Evolutionary conservation across 2,329 filamentous ascomycete genomes (phyloP), one percentile per base, ranked within the genome.

Genomic region (Fusarium sp.): DNA sequence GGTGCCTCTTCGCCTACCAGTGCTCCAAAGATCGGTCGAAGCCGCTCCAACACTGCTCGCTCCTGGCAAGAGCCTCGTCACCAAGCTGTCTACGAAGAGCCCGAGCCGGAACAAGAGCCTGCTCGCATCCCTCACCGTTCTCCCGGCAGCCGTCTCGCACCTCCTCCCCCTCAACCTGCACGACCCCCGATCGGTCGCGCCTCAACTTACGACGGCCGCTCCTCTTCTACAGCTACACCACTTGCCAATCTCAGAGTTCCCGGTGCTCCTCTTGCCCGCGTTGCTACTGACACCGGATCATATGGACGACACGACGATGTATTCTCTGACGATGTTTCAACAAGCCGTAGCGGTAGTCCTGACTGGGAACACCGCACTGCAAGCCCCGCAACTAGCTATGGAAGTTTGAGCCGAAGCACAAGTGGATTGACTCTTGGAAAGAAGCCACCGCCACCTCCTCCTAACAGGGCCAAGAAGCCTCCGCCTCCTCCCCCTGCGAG

Each of bases 361-460:
- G 83, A 86, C 57, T 85, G 83, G 57, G 67, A 69, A 78, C 81
- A 79, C 22, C 83, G 86, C 47, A 85, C 84, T 72, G 80, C 85
- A 60, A 88, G 86, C 70, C 86, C 87, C 0, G 84, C 86, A 4
- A 88, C 86, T 2, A 88, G 86, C 76, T 83, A 86, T 60, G 85
- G 84, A 63, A 88, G 86, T 75, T 74, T 87, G 47, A 87, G 81
- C 69, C 80, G 83, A 47, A 86, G 80, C 57, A 78, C 82, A 40
- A 77, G 70, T 27, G 72, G 74, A 12, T 37, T 75, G 41, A 75
- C 75, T 11, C 46, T 75, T 32, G 77, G 81, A 59, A 88, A 87
- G 82, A 88, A 88, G 79, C 79, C 86, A 13, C 86, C 86, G 47
- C 86, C 86, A 4, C 80, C 86, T 11, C 86, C 86, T 34, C 77